A percentile compares a stretch with the other conserved stretches of the same genome.
Conservation (phyloP, 2,329 filamentous ascomycete genomes). For the Bisporella sp. region DNA sequence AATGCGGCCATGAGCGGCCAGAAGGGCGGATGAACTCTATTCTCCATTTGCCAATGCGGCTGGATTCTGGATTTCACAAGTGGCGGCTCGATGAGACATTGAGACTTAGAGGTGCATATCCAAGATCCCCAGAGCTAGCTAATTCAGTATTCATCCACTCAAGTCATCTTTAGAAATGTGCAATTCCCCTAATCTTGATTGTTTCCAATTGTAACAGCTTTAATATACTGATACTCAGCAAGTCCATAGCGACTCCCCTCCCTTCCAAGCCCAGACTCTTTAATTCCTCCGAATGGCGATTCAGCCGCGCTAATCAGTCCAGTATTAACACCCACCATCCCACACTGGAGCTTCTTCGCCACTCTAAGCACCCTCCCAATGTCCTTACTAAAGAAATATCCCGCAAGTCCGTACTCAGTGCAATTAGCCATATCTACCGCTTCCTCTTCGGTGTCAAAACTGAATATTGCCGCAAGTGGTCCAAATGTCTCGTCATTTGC, state of each 20-base stretch:
- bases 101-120: too few relatives aligned
- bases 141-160: too few relatives aligned
- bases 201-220: conserved; percentile 42
- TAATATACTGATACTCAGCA: conserved; percentile 43
- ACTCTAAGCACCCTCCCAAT: conserved; percentile 50
- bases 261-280: conserved; percentile 44
- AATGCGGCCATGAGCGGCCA: too few relatives aligned
- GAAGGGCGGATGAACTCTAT: too few relatives aligned
- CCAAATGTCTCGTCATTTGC: conserved; percentile 87
- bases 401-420: conserved; percentile 77
- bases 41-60: too few relatives aligned
- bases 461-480: conserved; percentile 79
- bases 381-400: conserved; percentile 77
- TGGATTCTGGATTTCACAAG: too few relatives aligned
- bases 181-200: too few relatives aligned
- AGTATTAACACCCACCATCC: conserved; percentile 79
- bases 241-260: conserved; percentile 44
- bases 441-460: conserved; percentile 79
- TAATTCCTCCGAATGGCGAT: conserved; percentile 46
- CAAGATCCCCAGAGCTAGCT: too few relatives aligned
- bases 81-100: too few relatives aligned
- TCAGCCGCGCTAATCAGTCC: conserved; percentile 47
- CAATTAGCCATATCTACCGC: conserved; percentile 74
- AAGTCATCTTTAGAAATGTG: too few relatives aligned
- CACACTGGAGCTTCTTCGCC: conserved; percentile 64